A percentile compares a stretch with the other conserved stretches of the same genome.
These are phyloP conservation scores for Globisporangium nunn DNA, from an alignment of 352 stramenopile genomes.

Conservation along the genomic window DNA sequence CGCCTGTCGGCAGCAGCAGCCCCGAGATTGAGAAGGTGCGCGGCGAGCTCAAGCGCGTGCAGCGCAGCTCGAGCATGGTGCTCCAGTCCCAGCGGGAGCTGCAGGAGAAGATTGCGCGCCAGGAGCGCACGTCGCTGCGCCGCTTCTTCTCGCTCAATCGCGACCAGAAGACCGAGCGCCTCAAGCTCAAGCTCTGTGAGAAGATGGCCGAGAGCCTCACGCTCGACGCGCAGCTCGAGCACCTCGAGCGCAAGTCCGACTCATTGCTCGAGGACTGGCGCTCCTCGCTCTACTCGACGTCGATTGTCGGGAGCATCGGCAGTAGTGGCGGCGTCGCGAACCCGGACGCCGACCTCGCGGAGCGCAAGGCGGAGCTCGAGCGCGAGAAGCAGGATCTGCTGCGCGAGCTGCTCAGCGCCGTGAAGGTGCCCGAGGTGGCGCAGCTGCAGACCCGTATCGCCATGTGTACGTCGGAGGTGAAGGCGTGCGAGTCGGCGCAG, in stretches of 20 bases:
- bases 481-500: conserved; percentile 60
- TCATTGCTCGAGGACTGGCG: conserved; percentile 41
- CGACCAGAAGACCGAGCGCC: conserved; percentile 34
- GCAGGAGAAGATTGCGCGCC: conserved; percentile 57
- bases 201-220: conserved; percentile 45
- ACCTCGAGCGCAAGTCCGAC: conserved; percentile 48
- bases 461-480: conserved; percentile 63
- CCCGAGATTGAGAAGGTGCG: conserved; percentile 35
- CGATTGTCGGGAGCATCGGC: conserved; percentile 2
- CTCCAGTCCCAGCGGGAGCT: conserved; percentile 55
- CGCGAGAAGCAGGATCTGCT: conserved; percentile 56
- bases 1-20: conserved; percentile 12
- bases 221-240: conserved; percentile 45
- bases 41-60: conserved; percentile 28
- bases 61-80: conserved; percentile 32
- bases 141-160: conserved; percentile 52
- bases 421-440: conserved; percentile 43
- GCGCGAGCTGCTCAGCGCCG: conserved; percentile 28
- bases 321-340: conserved; percentile 4
- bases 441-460: conserved; percentile 70
- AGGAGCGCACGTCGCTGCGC: conserved; percentile 44
- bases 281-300: conserved; percentile 21
- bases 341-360: conserved; percentile 17
- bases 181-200: conserved; percentile 51
- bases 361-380: conserved; percentile 41